Base-by-base conservation (phyloP, 495 filamentous ascomycete species). In the Neurospora pannonica region DNA sequence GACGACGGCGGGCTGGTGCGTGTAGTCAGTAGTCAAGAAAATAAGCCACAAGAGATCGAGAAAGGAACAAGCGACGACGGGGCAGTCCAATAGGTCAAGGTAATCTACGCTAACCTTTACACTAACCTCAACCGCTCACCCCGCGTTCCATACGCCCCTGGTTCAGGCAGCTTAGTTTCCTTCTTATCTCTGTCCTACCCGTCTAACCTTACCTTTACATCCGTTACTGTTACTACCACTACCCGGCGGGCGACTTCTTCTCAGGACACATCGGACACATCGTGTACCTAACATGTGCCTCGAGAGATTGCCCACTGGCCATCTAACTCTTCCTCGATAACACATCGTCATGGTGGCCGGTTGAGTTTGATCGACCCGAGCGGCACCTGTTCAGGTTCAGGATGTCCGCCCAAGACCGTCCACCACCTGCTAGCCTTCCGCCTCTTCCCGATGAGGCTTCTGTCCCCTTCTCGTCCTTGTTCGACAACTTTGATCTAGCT, bases 381-480 rank as follows among this genome's bases (percentile, higher is more conserved):
- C 77, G 78, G 78, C 77, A 75, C 75, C 54, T 67, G 54, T 38
- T 28, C 24, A 21, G 70, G 48, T 77, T 75, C 73, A 78, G 75
- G 71, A 81, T 82, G 79, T 76, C 79, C 75, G 77, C 78, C 69
- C 76, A 76, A 72, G 75, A 76, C 67, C 77, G 76, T 60, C 72
- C 76, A 43, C 28, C 73, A 73, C 46, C 75, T 42, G 74, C 74
- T 71, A 76, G 74, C 78, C 75, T 81, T 46, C 78, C 78, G 24
- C 46, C 78, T 9, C 73, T 81, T 73, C 70, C 75, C 71, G 70
- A 72, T 69, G 78, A 79, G 70, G 76, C 77, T n/a, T 75, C 77
- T 17, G 75, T 75, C 6, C 80, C 79, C 39, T 78, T 82, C 72
- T 82, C 80, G 70, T 75, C 78, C 19, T 79, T 82, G 54, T 79